Conservation (phyloP, 2,329 filamentous ascomycete species). For the Pseudogymnoascus sp. region DNA sequence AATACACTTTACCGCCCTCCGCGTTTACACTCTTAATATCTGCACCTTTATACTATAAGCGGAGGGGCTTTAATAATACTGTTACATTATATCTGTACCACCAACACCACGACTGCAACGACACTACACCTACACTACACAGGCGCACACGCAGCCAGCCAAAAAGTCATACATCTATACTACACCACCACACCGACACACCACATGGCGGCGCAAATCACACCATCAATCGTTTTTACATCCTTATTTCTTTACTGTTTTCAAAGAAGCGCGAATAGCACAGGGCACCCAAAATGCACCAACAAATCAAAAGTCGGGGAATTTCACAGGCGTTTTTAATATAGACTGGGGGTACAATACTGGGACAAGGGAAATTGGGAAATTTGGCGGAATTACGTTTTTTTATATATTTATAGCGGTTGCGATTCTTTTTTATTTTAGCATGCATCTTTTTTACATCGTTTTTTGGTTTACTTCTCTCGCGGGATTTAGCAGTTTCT, state of each 20-base stretch:
- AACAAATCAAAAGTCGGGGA: not conserved
- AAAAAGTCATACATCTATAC: not conserved
- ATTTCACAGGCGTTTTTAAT: not conserved
- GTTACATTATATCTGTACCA: not conserved
- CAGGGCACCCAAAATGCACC: not conserved
- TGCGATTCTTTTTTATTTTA: not conserved
- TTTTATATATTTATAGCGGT: not conserved
- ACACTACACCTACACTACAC: not conserved
- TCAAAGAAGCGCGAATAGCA: not conserved
- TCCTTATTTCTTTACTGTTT: not conserved
- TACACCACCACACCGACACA: not conserved
- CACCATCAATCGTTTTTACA: not conserved
- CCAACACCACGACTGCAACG: not conserved
- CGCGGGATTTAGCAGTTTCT: not conserved
- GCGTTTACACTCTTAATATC: not conserved
- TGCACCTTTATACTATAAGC: no score
- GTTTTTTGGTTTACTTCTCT: constrained; percentile 6
- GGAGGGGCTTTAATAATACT: not conserved
- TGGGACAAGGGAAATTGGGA: not conserved
- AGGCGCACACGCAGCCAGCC: not conserved
- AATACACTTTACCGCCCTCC: not conserved
- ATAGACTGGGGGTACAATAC: not conserved
- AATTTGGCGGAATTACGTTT: not conserved
- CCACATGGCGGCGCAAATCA: not conserved
- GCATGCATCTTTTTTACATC: constrained; percentile 9